phyloP scores from a whole-genome alignment of 2,329 filamentous ascomycete species.

The Phaeosphaeriaceae sp. region DNA sequence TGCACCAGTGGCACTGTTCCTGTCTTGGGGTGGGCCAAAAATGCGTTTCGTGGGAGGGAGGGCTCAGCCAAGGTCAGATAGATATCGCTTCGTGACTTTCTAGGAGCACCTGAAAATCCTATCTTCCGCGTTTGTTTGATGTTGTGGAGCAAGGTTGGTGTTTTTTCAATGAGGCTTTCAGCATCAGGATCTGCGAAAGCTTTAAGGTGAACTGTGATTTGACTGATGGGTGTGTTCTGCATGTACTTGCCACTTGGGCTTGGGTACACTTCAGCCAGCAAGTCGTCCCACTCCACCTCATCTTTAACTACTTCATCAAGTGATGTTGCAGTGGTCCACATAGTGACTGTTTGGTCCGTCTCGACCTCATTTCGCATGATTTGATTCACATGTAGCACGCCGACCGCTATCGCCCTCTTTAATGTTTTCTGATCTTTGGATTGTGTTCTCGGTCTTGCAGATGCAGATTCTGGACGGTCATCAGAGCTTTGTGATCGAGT shows the following conservation, averaged over 20 bases:
- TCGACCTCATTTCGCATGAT: conserved; percentile 76
- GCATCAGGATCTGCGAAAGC: conserved; percentile 80
- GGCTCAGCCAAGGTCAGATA: conserved; percentile 86
- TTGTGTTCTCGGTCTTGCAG: conserved; percentile 34
- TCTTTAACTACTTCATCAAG: conserved; percentile 52
- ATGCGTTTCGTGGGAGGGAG: conserved; percentile 71
- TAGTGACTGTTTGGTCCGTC: conserved; percentile 74
- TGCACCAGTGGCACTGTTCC: conserved; percentile 79
- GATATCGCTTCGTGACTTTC: conserved; percentile 88
- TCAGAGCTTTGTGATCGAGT: conserved; percentile 31
- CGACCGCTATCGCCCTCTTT: conserved; percentile 76
- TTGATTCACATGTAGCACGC: conserved; percentile 75
- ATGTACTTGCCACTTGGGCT: conserved; percentile 77
- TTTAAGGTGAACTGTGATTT: conserved; percentile 79
- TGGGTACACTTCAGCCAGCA: conserved; percentile 69
- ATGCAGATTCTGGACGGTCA: conserved; percentile 34
- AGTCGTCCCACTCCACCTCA: conserved; percentile 72
- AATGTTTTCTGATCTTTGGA: conserved; percentile 59
- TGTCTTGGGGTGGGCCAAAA: conserved; percentile 73
- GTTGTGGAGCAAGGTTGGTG: conserved; percentile 84
- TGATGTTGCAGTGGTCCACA: conserved; percentile 70
- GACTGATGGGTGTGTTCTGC: conserved; percentile 73
- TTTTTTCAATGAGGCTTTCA: conserved; percentile 80
- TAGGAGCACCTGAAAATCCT: conserved; percentile 91
- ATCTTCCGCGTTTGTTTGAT: conserved; percentile 85